A percentile compares a stretch with the other conserved stretches of the same genome.
Conservation (phyloP, 169 alveolate species). For the Eimeria sp. region DNA sequence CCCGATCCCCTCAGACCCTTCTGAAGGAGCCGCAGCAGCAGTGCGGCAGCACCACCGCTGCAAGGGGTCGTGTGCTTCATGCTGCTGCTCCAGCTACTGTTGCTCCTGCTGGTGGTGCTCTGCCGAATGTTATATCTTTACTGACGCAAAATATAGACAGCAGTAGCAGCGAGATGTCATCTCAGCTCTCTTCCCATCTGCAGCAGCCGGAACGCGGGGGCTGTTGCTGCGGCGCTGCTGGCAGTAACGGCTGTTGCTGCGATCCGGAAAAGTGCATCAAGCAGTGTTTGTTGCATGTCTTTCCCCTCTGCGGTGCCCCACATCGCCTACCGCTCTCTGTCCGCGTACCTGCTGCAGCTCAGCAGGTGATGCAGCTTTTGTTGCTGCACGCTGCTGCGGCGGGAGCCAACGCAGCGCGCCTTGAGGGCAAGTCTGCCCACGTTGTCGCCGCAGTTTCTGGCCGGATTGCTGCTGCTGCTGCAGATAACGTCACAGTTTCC, state of each 20-base stretch:
- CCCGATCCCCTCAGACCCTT: background rate
- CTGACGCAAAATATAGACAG: constrained; percentile 56
- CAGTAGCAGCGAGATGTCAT: background rate
- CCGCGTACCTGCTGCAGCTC: constrained; percentile 53
- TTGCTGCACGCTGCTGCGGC: constrained; percentile 62
- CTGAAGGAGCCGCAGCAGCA: constrained; percentile 8
- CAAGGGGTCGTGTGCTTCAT: background rate
- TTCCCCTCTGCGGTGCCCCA: background rate
- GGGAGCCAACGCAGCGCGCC: constrained; percentile 63
- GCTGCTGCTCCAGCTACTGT: background rate
- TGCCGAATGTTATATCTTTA: constrained; percentile 31
- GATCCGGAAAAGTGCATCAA: background rate
- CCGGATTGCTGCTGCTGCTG: constrained; percentile 64
- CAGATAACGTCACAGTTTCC: background rate
- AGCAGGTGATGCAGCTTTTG: constrained; percentile 48
- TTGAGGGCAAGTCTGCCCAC: constrained; percentile 1
- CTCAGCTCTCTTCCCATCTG: background rate
- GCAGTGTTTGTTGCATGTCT: constrained; percentile 24
- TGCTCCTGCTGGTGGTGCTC: constrained; percentile 17
- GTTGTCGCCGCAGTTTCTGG: constrained; percentile 38
- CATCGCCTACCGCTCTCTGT: constrained; percentile 18
- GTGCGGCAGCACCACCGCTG: background rate
- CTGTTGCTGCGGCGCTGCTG: constrained; percentile 18
- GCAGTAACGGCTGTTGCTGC: constrained; percentile 60
- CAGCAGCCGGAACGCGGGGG: constrained; percentile 6